These are phyloP conservation scores for Misopates orontium DNA, from an alignment of 257 asterid species.

Conservation along the genomic window DNA sequence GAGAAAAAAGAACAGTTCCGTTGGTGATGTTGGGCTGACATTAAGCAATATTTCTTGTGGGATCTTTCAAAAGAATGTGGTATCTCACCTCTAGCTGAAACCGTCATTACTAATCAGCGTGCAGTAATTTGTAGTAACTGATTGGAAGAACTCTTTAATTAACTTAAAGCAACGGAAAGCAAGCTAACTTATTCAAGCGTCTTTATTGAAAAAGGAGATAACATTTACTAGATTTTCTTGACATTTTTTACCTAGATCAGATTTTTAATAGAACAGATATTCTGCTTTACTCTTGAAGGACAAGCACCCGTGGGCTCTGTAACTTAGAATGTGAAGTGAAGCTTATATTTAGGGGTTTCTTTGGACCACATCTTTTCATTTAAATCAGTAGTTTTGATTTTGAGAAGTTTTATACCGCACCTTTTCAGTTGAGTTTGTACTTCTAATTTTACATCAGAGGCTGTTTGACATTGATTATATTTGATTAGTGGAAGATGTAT, in stretches of 20 bases:
- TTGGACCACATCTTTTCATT: too few species aligned
- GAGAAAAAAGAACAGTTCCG: neutral
- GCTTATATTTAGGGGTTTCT: neutral
- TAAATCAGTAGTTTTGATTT: too few species aligned
- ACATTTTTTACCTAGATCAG: neutral
- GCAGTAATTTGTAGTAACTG: constrained; percentile 4
- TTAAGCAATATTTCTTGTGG: neutral
- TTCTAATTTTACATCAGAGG: too few species aligned
- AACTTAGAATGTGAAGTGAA: constrained; percentile 14
- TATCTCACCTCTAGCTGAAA: neutral
- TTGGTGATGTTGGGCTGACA: constrained; percentile 3
- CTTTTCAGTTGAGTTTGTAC: neutral
- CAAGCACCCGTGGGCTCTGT: neutral
- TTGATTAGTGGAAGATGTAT: too few species aligned
- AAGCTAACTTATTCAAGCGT: neutral
- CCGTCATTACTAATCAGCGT: constrained; percentile 1
- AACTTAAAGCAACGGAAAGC: neutral
- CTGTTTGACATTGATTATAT: too few species aligned
- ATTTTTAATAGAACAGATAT: neutral
- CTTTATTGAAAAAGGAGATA: neutral
- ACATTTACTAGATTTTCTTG: neutral
- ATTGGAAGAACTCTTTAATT: neutral
- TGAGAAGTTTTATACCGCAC: neutral
- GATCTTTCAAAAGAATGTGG: neutral
- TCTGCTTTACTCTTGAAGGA: neutral